Evolutionary conservation across 2,329 filamentous ascomycete species (phyloP).

Genomic region (Xylariales sp.): DNA sequence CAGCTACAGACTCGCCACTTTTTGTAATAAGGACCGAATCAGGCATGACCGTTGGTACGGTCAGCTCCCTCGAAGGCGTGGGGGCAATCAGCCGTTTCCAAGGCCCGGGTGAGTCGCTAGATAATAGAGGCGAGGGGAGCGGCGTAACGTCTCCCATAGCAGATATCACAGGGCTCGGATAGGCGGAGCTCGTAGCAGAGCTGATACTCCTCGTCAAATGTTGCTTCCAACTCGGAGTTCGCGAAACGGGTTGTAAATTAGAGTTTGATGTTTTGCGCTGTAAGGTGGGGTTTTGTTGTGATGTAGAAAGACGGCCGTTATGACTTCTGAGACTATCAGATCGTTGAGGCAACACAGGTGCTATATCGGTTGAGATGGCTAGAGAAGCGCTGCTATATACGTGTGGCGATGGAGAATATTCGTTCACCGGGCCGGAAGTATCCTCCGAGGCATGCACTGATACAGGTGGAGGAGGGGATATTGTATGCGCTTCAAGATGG

Average conservation of each 20-base stretch:
- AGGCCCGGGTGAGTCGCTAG: slow-evolving; percentile 72
- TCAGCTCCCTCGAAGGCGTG: slow-evolving; percentile 61
- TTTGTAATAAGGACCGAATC: slow-evolving; percentile 63
- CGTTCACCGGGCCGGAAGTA: slow-evolving; percentile 35
- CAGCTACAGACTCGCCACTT: slow-evolving; percentile 64
- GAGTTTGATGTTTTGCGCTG: slow-evolving; percentile 57
- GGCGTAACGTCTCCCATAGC: slow-evolving; percentile 84
- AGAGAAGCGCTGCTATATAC: slow-evolving; percentile 46
- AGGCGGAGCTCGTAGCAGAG: slow-evolving; percentile 72
- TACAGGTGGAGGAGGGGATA: slow-evolving; percentile 53
- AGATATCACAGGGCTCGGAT: slow-evolving; percentile 79
- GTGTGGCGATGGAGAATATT: slow-evolving; percentile 40
- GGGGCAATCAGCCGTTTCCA: slow-evolving; percentile 68
- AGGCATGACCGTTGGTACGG: slow-evolving; percentile 51
- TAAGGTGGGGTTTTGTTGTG: slow-evolving; percentile 48
- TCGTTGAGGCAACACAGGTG: slow-evolving; percentile 43
- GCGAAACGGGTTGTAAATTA: slow-evolving; percentile 63
- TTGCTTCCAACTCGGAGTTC: slow-evolving; percentile 72
- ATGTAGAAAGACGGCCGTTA: slow-evolving; percentile 48
- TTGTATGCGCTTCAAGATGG: slow-evolving; percentile 55
- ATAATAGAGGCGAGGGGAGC: slow-evolving; percentile 78
- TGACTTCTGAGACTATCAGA: slow-evolving; percentile 55
- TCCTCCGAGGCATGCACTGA: slow-evolving; percentile 41
- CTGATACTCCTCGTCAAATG: slow-evolving; percentile 62
- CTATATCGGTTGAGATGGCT: slow-evolving; percentile 55